These are phyloP conservation scores for Climacium dendroides DNA, from an alignment of 225 moss, liverwort and hornwort species.

Conservation along the genomic window DNA sequence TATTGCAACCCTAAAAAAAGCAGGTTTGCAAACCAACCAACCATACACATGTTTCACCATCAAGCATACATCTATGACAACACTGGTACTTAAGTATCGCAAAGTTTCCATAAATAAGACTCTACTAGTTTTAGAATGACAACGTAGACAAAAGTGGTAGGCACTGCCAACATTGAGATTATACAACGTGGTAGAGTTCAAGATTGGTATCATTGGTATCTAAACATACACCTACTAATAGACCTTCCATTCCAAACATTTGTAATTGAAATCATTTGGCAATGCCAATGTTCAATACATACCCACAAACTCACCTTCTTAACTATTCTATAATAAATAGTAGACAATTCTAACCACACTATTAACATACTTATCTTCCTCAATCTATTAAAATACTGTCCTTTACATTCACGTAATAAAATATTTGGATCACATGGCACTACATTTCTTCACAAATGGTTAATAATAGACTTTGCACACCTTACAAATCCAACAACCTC, in stretches of 20 bases:
- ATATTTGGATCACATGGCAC: background rate
- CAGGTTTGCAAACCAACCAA: background rate
- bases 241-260: background rate
- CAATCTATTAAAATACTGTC: background rate
- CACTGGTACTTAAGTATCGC: background rate
- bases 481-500: background rate
- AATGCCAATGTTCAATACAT: no score
- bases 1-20: background rate
- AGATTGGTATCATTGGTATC: background rate
- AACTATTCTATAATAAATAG: background rate
- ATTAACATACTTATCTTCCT: background rate
- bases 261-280: background rate
- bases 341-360: background rate
- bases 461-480: background rate
- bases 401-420: background rate
- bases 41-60: background rate
- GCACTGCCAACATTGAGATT: no score
- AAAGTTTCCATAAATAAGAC: background rate
- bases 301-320: background rate
- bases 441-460: background rate
- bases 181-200: no score
- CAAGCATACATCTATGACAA: background rate
- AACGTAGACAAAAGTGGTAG: no score
- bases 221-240: background rate
- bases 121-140: fast-evolving